Base-by-base conservation (phyloP, 2,329 filamentous ascomycete genomes). In the Fusarium sp. region DNA sequence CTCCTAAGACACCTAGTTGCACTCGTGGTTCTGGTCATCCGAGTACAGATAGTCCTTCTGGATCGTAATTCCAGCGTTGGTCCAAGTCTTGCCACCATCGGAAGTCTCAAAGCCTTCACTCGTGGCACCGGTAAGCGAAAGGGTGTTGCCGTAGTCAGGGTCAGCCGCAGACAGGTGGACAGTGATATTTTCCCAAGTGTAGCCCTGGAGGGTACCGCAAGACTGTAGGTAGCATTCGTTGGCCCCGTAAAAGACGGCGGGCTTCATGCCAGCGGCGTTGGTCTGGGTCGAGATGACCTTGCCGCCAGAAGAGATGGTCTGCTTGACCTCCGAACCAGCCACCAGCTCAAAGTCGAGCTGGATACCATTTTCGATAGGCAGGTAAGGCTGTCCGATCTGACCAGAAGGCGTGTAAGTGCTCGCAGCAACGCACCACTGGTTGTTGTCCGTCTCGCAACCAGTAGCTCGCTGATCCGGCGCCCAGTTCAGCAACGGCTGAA, bases 191-290 rank as follows among this genome's bases (percentile, higher is more conserved):
- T 45, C 45, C 68, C 68, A 70, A 13, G 64, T 64, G 24, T 70
- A 70, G 1, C 42, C 38, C 10, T 54, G 38, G 1, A 70, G 61
- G 4, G 68, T 70, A 6, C 68, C 68, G 40, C 68, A 70, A 5
- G 68, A 42, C 61, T 70, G 68, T 6, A 70, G 42, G n/a, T 64
- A 70, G 65, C 68, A 70, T 42, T 70, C 64, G n/a, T 70, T 70
- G 14, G 68, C 29, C 29, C 68, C 68, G 61, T 70, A 70, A 22
- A 70, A 70, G 18, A 70, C 68, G 3, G 68, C 68, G 3, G 68
- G 68, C 40, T 68, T 67, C 68, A 70, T 70, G n/a, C 68, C 68
- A 29, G 60, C 68, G 11, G 68, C 68, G 38, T 70, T 70, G 22
- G 64, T 70, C 61, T 70, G 68, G 3, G 65, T 70, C 9, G 68